phyloP scores from a whole-genome alignment of 1,139 yeast species.

The Hyphopichia wangnamkhiaoensis region DNA sequence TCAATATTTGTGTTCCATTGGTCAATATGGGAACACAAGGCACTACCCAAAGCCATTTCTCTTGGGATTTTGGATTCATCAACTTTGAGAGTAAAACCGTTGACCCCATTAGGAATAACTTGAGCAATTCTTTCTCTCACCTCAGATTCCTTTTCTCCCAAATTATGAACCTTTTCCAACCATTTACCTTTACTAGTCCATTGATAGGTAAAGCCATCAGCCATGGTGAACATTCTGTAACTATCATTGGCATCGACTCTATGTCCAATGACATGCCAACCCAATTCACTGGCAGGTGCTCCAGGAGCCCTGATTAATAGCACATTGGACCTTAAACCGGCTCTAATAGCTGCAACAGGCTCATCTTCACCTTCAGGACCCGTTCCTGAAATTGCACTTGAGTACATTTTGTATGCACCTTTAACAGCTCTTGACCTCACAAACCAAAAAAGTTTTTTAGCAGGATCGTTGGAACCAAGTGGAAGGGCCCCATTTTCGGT shows the following conservation, averaged over 20 bases:
- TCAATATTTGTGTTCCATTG: constrained; percentile 65
- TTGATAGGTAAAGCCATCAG: constrained; percentile 61
- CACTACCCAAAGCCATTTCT: constrained; percentile 60
- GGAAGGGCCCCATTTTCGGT: constrained; percentile 35
- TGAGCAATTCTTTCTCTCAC: constrained; percentile 60
- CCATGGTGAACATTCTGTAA: constrained; percentile 57
- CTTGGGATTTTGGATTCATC: constrained; percentile 55
- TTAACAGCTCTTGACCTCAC: constrained; percentile 62
- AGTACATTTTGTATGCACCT: constrained; percentile 62
- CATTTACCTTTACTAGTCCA: constrained; percentile 64
- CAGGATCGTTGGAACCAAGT: constrained; percentile 39
- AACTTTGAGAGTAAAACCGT: constrained; percentile 54
- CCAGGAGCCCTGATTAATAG: constrained; percentile 50
- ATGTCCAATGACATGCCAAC: constrained; percentile 64
- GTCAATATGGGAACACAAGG: constrained; percentile 60
- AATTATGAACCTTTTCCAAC: constrained; percentile 55
- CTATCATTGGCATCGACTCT: constrained; percentile 63
- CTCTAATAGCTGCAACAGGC: constrained; percentile 59
- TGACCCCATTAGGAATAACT: constrained; percentile 47
- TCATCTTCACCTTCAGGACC: constrained; percentile 51
- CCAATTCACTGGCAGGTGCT: constrained; percentile 53
- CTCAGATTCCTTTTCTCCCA: constrained; percentile 64
- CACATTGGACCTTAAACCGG: constrained; percentile 61
- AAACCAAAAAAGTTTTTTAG: constrained; percentile 50
- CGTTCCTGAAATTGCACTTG: constrained; percentile 36